Evolutionary conservation across 139 green algal genomes (phyloP), one percentile per base, ranked within the genome.

Genomic region (Chlorella ohadii): DNA sequence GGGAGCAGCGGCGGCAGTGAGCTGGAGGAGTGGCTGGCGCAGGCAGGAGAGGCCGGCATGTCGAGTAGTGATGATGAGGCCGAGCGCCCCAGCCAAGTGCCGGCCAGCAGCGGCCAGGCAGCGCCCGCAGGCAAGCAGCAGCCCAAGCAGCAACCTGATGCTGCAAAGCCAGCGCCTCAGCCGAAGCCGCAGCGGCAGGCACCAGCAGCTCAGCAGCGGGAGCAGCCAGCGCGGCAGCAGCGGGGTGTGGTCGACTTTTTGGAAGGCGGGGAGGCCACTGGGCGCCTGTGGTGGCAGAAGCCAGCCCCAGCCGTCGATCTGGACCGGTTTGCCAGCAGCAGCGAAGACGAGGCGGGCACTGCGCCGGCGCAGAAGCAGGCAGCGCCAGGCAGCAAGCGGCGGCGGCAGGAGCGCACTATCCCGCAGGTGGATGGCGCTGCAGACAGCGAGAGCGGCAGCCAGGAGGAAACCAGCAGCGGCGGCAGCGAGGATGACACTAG

Each of bases 351-450:
- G 41, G 71, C 22, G 72, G 33, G 9, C 27, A 38, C 59, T 9
- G 4, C 22, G 7, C 1, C 11, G 11, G 34, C 36, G 34, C 36
- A 16, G 56, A 51, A 47, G 47, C 20, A 31, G 25, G 20, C 34
- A 22, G 64, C 16, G 20, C 78, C 51, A n/a, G 23, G 57, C 0
- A 64, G 39, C 28, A 47, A 74, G 63, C 16, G 11, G 41, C 44
- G 51, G 31, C 28, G 39, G 63, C 28, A 44, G 51, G 51, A 59
- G 78, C 41, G 63, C 38, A 17, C 38, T 1, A 89, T 89, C 25
- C 86, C 86, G 15, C 86, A 89, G 72, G 73, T 89, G 2, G 86
- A 89, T 20, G 86, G 86, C 36, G 86, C 86, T 57, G 73, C 47
- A 0, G 86, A 89, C 66, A 81, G 47, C 27, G 65, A 68, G 4